These are phyloP conservation scores for Dictyostelium firmibasis DNA, from an alignment of 78 protist species.

Conservation along the genomic window DNA sequence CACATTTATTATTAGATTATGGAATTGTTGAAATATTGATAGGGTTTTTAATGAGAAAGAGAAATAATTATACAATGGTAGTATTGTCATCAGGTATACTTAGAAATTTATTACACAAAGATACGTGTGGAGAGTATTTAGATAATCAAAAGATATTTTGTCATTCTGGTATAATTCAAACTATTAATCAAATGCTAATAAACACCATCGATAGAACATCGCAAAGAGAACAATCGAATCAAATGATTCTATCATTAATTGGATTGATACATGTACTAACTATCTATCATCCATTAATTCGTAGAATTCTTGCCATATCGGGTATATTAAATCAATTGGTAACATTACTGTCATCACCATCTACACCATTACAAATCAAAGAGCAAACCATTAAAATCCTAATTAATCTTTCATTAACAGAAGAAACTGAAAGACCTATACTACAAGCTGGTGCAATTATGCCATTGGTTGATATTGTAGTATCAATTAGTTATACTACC, in stretches of 20 bases:
- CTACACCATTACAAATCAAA: conserved; percentile 5
- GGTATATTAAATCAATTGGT: conserved; percentile 49
- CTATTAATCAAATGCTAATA: not conserved
- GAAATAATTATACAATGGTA: not conserved
- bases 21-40: conserved; percentile 31
- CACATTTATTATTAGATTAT: conserved; percentile 27
- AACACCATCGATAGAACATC: not conserved
- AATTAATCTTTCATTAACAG: conserved; percentile 51
- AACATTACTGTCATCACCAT: conserved; percentile 23
- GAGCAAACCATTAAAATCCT: conserved; percentile 37
- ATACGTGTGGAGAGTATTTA: conserved; percentile 59
- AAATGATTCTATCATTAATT: conserved; percentile 12
- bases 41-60: not conserved
- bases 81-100: conserved; percentile 5
- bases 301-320: conserved; percentile 44
- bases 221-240: not conserved
- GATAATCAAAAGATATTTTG: conserved; percentile 62
- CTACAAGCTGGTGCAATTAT: conserved; percentile 46
- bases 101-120: conserved; percentile 61
- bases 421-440: conserved; percentile 64
- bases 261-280: conserved; percentile 31
- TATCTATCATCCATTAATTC: conserved; percentile 61
- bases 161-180: conserved; percentile 21
- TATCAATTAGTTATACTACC: conserved; percentile 11
- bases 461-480: conserved; percentile 57